Evolutionary conservation across 78 protist genomes (phyloP).

Genomic region (Dictyostelium discoideum): DNA sequence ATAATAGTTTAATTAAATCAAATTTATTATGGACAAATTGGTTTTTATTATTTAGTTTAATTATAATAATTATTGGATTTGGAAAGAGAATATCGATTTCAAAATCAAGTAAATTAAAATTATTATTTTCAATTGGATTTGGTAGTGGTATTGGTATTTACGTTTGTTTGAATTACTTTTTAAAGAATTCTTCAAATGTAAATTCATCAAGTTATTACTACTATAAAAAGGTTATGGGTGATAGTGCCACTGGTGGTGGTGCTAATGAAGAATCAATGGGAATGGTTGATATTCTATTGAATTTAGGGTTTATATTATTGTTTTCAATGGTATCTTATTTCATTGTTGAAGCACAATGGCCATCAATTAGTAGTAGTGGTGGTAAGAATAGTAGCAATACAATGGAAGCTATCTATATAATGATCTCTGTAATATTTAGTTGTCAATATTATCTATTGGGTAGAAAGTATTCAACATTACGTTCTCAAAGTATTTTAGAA

Average conservation of each 20-base stretch:
- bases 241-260: neutral
- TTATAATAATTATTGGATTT: neutral
- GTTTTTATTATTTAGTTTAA: neutral
- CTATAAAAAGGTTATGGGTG: neutral
- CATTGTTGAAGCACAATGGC: conserved; percentile 15
- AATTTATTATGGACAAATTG: conserved; percentile 40
- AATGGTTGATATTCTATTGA: neutral
- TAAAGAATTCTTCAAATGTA: neutral
- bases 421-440: neutral
- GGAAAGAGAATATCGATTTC: conserved; percentile 1
- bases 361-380: neutral
- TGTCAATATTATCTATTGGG: neutral
- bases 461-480: neutral
- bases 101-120: conserved; percentile 15
- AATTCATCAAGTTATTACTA: neutral
- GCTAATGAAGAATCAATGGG: neutral
- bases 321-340: conserved; percentile 9
- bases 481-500: neutral
- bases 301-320: neutral
- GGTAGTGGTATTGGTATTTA: conserved; percentile 34
- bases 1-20: neutral
- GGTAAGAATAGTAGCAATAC: neutral
- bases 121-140: neutral
- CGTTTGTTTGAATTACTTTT: conserved; percentile 15
- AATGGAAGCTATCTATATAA: neutral